phyloP scores from a whole-genome alignment of 164 flowering plant species.

The Cinnamomum chago region DNA sequence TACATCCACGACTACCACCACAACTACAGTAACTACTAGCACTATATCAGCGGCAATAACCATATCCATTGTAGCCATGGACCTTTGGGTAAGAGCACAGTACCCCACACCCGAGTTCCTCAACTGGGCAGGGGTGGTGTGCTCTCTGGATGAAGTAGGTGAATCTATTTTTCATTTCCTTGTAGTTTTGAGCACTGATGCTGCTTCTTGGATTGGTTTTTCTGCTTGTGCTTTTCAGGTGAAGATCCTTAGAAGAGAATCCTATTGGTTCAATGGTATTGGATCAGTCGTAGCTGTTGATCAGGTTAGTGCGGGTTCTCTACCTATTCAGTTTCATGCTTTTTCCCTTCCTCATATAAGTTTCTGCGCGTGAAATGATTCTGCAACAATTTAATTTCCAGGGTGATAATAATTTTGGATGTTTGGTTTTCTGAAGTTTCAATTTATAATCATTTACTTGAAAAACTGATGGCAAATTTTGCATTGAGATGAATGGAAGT shows the following conservation, averaged over 20 bases:
- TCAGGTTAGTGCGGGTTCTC: slow-evolving; percentile 46
- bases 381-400: no score
- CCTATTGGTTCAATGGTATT: slow-evolving; percentile 89
- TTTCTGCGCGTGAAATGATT: no score
- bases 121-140: no score
- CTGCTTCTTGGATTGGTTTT: neutral
- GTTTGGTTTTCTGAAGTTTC: neutral
- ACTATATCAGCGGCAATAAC: neutral
- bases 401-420: neutral
- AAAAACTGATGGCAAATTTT: neutral
- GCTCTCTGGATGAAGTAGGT: no score
- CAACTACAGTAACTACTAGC: neutral
- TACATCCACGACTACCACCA: neutral
- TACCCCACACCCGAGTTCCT: no score
- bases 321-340: neutral
- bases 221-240: slow-evolving; percentile 42
- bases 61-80: no score
- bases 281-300: slow-evolving; percentile 96
- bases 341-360: no score
- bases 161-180: no score
- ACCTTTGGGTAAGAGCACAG: no score
- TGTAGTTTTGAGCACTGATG: neutral
- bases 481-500: neutral
- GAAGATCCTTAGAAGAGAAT: slow-evolving; percentile 82
- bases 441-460: neutral